phyloP scores from a whole-genome alignment of 2,329 filamentous ascomycete genomes.

The Aureobasidium musti region DNA sequence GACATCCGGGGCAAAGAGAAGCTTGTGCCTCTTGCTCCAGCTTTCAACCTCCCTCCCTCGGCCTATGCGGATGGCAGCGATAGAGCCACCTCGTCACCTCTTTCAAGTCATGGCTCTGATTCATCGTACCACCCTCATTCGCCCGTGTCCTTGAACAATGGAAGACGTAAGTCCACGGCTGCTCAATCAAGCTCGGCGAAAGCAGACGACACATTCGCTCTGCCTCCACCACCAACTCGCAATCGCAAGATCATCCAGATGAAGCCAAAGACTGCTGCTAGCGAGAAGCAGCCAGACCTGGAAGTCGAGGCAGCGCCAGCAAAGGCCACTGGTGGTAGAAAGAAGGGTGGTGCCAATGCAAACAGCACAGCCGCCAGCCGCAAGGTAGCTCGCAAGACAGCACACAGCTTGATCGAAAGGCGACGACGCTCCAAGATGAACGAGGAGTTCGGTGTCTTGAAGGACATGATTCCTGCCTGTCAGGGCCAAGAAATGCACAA shows the following conservation, averaged over 20 bases:
- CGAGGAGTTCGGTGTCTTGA: conserved; percentile 90
- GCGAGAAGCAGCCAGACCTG: conserved; percentile 39
- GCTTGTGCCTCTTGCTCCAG: conserved; percentile 60
- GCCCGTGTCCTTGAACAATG: conserved; percentile 47
- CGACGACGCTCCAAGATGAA: conserved; percentile 96
- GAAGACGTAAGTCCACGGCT: conserved; percentile 35
- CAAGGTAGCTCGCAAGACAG: conserved; percentile 94
- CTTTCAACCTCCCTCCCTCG: conserved; percentile 76
- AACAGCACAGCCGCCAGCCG: conserved; percentile 81
- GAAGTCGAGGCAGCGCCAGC: conserved; percentile 34
- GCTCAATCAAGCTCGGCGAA: conserved; percentile 40
- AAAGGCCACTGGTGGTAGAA: conserved; percentile 58
- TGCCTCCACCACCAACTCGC: conserved; percentile 89
- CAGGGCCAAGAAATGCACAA: conserved; percentile 97
- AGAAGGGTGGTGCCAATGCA: conserved; percentile 70
- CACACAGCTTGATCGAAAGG: conserved; percentile 92
- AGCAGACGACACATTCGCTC: conserved; percentile 66
- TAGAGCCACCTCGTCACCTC: conserved; percentile 52
- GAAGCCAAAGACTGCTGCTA: conserved; percentile 63
- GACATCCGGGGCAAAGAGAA: conserved; percentile 72
- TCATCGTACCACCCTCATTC: conserved; percentile 54
- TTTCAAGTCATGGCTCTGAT: conserved; percentile 50
- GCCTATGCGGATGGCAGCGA: conserved; percentile 57
- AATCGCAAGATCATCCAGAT: conserved; percentile 98
- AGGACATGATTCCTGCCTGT: conserved; percentile 94